phyloP scores from a whole-genome alignment of 2,329 filamentous ascomycete species.

The Pyrenochaeta sp. region DNA sequence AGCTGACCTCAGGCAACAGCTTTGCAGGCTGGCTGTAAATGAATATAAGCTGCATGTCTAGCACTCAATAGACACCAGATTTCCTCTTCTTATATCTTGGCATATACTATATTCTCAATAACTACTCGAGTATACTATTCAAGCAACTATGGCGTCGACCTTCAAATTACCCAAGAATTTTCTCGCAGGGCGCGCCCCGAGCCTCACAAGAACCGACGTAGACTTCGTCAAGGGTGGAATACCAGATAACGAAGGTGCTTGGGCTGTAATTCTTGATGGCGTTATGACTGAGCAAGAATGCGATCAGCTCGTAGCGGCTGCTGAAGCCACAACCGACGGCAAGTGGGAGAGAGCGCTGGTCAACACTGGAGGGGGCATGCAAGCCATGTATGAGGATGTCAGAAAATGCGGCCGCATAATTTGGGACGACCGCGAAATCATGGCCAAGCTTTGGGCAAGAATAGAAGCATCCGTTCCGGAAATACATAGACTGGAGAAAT shows the following conservation, averaged over 20 bases:
- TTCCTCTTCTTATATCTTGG: too few species aligned
- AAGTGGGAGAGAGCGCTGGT: conserved; percentile 74
- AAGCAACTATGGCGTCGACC: conserved; percentile 29
- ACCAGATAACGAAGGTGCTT: conserved; percentile 61
- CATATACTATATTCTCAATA: too few species aligned
- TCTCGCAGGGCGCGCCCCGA: conserved; percentile 54
- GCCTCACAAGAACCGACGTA: conserved; percentile 58
- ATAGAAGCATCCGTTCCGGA: conserved; percentile 56
- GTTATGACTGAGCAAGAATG: conserved; percentile 72
- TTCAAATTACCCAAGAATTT: conserved; percentile 57
- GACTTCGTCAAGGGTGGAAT: conserved; percentile 60
- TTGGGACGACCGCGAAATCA: conserved; percentile 71
- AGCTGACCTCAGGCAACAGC: conserved; percentile 24
- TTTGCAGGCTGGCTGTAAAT: conserved; percentile 9
- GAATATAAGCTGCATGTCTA: not conserved
- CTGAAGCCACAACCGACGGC: conserved; percentile 38
- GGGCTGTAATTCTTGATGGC: conserved; percentile 70
- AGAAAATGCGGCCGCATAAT: conserved; percentile 80
- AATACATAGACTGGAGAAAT: conserved; percentile 54
- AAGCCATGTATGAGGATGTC: conserved; percentile 64
- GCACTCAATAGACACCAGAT: not conserved
- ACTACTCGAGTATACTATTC: too few species aligned
- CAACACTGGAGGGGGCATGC: conserved; percentile 68
- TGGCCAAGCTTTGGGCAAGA: conserved; percentile 68
- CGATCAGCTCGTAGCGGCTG: conserved; percentile 35